Evolutionary conservation across 768 basidiomycete species (phyloP).

Genomic region (Leucocoprinus birnbaumii): DNA sequence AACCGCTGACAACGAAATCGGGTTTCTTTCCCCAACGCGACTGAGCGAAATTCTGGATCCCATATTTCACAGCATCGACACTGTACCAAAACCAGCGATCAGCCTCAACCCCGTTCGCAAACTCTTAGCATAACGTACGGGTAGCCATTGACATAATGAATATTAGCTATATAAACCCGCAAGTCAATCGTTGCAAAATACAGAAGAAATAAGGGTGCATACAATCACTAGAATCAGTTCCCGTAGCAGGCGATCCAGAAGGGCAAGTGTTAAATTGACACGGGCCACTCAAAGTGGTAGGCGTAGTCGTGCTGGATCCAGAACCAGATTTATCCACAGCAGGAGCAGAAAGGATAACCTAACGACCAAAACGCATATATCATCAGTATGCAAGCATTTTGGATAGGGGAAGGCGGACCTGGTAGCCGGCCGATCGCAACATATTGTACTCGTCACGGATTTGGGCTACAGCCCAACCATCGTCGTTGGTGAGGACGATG

Average conservation of each 20-base stretch:
- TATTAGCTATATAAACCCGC: constrained; percentile 19
- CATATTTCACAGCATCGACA: constrained; percentile 33
- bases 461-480: constrained; percentile 40
- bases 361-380: no score
- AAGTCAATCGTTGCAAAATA: no score
- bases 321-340: constrained; percentile 40
- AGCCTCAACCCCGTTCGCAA: no score
- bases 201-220: no score
- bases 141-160: constrained; percentile 44
- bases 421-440: constrained; percentile 30
- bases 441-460: constrained; percentile 37
- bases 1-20: constrained; percentile 44
- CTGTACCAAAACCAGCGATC: no score
- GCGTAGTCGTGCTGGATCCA: constrained; percentile 29
- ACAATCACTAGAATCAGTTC: constrained; percentile 25
- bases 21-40: constrained; percentile 31
- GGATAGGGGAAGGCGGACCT: no score
- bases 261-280: constrained; percentile 44
- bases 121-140: no score
- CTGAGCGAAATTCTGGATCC: constrained; percentile 42
- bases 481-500: constrained; percentile 25
- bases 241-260: constrained; percentile 34
- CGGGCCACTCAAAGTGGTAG: constrained; percentile 24
- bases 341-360: constrained; percentile 43
- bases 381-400: no score